phyloP scores from a whole-genome alignment of 371 early-diverging fungal species.

The Mortierella sp. region DNA sequence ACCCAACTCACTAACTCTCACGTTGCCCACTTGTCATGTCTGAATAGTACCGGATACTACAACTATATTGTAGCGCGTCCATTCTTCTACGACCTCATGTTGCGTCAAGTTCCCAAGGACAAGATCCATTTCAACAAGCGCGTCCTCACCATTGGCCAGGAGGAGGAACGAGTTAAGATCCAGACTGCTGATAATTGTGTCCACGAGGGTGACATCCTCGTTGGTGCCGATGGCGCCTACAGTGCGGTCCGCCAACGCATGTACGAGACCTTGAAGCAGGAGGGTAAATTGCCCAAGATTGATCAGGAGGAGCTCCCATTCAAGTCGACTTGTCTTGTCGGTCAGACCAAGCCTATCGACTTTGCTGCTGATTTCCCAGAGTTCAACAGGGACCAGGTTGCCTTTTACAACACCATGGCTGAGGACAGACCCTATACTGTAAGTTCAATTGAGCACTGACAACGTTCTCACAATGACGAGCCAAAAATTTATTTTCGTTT shows the following conservation, averaged over 20 bases:
- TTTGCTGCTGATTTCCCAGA: conserved; percentile 4
- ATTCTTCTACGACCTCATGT: conserved; percentile 16
- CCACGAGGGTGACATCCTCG: conserved; percentile 10
- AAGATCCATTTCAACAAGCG: conserved; percentile 22
- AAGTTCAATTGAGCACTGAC: neutral
- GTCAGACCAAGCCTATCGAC: conserved; percentile 2
- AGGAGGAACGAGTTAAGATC: conserved; percentile 12
- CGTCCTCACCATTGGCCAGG: conserved; percentile 8
- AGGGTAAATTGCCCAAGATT: neutral
- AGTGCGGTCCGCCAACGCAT: conserved; percentile 9
- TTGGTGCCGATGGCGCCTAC: conserved; percentile 22
- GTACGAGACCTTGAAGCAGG: conserved; percentile 13
- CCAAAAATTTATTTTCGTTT: neutral
- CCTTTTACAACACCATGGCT: conserved; percentile 5
- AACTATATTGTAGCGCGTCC: conserved; percentile 19
- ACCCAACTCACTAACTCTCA: neutral
- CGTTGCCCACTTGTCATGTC: neutral
- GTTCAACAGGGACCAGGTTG: neutral
- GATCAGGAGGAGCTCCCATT: conserved; percentile 1
- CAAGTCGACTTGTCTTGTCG: conserved; percentile 15
- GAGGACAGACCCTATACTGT: neutral
- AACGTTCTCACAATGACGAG: neutral
- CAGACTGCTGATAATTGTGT: conserved; percentile 10
- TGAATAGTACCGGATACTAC: neutral
- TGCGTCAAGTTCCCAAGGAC: conserved; percentile 14